These are phyloP conservation scores for Eucalyptus regnans DNA, from an alignment of 345 rosid genomes.

Conservation along the genomic window DNA sequence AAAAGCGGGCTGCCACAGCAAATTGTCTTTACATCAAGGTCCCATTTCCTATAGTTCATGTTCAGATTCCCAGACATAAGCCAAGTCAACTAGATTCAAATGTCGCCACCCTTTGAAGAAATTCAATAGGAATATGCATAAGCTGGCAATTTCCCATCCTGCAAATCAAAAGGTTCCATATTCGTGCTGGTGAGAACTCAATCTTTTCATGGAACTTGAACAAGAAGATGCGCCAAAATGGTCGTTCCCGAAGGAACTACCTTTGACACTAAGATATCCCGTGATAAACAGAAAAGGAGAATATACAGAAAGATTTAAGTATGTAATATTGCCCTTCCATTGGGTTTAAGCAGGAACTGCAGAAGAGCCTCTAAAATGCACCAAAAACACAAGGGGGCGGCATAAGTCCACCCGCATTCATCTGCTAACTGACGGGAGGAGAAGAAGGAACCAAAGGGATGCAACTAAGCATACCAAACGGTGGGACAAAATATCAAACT, in stretches of 20 bases:
- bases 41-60: not conserved
- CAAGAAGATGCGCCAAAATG: not conserved
- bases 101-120: not conserved
- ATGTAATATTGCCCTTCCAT: not conserved
- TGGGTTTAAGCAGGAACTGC: not conserved
- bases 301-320: not conserved
- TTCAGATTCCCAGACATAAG: not conserved
- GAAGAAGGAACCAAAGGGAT: not conserved
- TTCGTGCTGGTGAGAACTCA: not conserved
- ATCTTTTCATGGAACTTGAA: not conserved
- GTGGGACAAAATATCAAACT: not conserved
- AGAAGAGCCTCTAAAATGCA: not conserved
- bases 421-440: not conserved
- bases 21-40: not conserved
- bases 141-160: not conserved
- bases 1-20: not conserved
- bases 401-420: not conserved
- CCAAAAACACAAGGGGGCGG: not conserved
- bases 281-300: not conserved
- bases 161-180: not conserved
- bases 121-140: not conserved
- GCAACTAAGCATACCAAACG: not conserved
- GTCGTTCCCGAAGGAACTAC: not conserved
- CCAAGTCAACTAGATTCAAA: not conserved
- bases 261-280: not conserved